Percentiles rank a stretch among this genome's conserved stretches.
These are phyloP conservation scores for Euphorbia celastroides DNA, from an alignment of 441 rosid species.

Conservation along the genomic window DNA sequence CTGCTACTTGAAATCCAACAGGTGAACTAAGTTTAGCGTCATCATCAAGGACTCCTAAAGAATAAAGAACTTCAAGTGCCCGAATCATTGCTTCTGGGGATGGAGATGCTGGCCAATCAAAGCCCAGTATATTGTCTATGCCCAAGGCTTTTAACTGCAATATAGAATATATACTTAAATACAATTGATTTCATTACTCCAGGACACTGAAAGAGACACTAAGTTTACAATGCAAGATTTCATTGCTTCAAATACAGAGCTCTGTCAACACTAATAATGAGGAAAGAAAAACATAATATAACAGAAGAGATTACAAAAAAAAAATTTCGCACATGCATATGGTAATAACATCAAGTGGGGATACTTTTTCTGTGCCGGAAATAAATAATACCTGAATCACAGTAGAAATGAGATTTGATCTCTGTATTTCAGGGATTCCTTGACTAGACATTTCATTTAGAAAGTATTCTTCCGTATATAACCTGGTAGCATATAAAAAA, in stretches of 20 bases:
- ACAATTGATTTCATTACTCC: no score
- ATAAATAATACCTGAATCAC: constrained; percentile 65
- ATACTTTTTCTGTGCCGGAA: background rate
- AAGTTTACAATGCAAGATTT: background rate
- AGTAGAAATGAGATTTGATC: constrained; percentile 87
- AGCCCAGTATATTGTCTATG: constrained; percentile 89
- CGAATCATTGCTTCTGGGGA: constrained; percentile 85
- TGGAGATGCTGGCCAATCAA: constrained; percentile 98
- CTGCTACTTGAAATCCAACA: constrained; percentile 94
- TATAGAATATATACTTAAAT: constrained; percentile 18
- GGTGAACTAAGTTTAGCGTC: constrained; percentile 98
- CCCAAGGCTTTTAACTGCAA: constrained; percentile 89
- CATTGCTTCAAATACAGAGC: background rate
- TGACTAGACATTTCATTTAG: constrained; percentile 69
- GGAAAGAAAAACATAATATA: background rate
- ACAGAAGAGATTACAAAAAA: background rate
- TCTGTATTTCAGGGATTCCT: constrained; percentile 94
- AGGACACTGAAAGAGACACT: constrained; percentile 1
- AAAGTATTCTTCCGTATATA: constrained; percentile 87
- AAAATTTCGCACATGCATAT: background rate
- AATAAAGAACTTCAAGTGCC: constrained; percentile 91
- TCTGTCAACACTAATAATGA: constrained; percentile 36
- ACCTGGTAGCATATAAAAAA: constrained; percentile 37
- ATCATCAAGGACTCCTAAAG: constrained; percentile 86
- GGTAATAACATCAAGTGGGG: background rate